Percentiles rank a stretch among this genome's conserved stretches.
Conservation (phyloP, 108 stramenopile genomes). For the Cyclotella sp. region DNA sequence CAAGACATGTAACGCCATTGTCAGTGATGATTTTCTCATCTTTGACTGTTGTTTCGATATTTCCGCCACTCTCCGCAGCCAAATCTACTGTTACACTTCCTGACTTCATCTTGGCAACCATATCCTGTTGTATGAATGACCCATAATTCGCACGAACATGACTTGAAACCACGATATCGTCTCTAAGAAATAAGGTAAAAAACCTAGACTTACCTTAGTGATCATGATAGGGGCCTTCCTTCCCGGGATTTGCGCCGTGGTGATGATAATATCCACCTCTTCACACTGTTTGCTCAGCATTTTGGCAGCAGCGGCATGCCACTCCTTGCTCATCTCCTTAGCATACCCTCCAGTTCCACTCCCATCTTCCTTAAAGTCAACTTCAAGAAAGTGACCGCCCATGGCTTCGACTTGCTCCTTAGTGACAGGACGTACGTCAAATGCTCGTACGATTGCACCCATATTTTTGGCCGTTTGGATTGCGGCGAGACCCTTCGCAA, state of each 20-base stretch:
- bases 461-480: constrained; percentile 99
- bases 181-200: not conserved
- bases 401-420: constrained; percentile 99
- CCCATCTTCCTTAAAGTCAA: constrained; percentile 96
- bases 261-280: constrained; percentile 98
- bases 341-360: constrained; percentile 99
- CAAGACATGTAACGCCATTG: constrained; percentile 95
- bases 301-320: constrained; percentile 91
- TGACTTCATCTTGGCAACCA: constrained; percentile 95
- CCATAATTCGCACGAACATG: not conserved
- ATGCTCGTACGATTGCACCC: constrained; percentile 99
- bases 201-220: constrained; percentile 61
- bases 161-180: not conserved
- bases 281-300: constrained; percentile 93
- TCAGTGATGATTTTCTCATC: constrained; percentile 85
- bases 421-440: constrained; percentile 98
- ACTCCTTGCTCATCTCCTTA: constrained; percentile 98
- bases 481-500: constrained; percentile 81
- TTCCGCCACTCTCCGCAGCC: constrained; percentile 98
- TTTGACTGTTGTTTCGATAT: constrained; percentile 94
- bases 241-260: constrained; percentile 99
- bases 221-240: constrained; percentile 95
- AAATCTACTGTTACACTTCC: constrained; percentile 98
- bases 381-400: constrained; percentile 98
- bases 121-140: constrained; percentile 55